Conservation (phyloP, 176 grass and related monocot genomes). For the Bonia amplexicaulis region DNA sequence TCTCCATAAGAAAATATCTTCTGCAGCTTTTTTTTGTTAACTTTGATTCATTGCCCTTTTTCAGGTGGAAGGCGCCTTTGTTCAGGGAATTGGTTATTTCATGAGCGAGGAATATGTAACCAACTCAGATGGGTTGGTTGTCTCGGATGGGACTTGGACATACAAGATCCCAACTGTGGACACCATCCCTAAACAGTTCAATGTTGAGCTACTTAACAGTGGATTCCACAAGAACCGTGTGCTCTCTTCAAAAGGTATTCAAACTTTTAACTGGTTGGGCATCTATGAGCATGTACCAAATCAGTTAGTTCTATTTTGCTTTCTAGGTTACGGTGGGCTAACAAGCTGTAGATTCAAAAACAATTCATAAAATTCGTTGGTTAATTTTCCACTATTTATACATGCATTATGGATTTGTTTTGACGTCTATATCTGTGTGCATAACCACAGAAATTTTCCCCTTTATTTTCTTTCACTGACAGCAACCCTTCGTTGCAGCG, state of each 20-base stretch:
- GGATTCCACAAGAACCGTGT: constrained; percentile 78
- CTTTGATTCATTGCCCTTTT: background rate
- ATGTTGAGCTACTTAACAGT: constrained; percentile 86
- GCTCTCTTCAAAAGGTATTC: constrained; percentile 88
- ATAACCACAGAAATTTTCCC: background rate
- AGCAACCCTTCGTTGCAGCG: constrained; percentile 36
- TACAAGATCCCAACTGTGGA: constrained; percentile 93
- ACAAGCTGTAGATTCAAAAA: background rate
- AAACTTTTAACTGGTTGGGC: background rate
- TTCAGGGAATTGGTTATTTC: constrained; percentile 94
- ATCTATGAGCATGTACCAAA: background rate
- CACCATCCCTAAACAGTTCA: constrained; percentile 83
- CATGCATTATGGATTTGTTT: background rate
- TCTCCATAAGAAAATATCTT: background rate
- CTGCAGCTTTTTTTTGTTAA: background rate
- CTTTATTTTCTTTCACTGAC: background rate
- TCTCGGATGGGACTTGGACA: constrained; percentile 90
- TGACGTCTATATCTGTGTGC: background rate
- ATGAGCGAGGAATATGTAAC: constrained; percentile 71
- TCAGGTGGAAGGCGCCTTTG: constrained; percentile 91
- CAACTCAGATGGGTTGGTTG: constrained; percentile 66
- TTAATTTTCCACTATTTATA: background rate
- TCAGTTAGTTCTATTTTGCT: background rate
- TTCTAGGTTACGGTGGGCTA: background rate
- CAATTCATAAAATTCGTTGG: background rate